phyloP scores from a whole-genome alignment of 1,284 basidiomycete species.

The Moniliella sp. region DNA sequence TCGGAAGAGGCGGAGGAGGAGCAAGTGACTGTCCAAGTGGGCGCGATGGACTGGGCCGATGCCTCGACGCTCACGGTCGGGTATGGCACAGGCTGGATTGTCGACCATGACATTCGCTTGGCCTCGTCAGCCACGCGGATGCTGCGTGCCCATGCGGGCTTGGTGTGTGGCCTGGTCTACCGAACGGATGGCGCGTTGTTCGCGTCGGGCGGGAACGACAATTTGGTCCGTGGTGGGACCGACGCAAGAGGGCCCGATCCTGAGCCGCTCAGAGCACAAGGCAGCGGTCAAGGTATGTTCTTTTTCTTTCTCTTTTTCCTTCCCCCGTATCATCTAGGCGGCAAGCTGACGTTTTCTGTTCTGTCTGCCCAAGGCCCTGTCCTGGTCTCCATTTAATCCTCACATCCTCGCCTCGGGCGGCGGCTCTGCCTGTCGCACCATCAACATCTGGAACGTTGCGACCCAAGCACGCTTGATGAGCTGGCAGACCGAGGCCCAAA shows the following conservation, averaged over 20 bases:
- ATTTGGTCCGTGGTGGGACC: conserved; percentile 82
- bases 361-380: conserved; percentile 58
- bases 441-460: conserved; percentile 56
- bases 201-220: conserved; percentile 86
- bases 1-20: too few relatives aligned
- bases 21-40: conserved; percentile 20
- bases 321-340: too few relatives aligned
- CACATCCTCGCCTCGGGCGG: conserved; percentile 78
- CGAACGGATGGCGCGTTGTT: conserved; percentile 44
- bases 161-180: conserved; percentile 28
- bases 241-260: conserved; percentile 66
- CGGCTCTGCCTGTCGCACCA: conserved; percentile 75
- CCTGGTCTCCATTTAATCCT: conserved; percentile 92
- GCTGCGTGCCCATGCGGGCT: conserved; percentile 21
- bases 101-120: conserved; percentile 29
- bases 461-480: conserved; percentile 22
- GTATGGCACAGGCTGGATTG: conserved; percentile 23
- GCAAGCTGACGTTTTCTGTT: too few relatives aligned
- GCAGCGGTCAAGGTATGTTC: conserved; percentile 19
- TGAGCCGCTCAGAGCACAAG: conserved; percentile 76
- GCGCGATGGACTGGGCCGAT: conserved; percentile 23
- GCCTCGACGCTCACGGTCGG: conserved; percentile 26
- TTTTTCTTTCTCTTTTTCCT: too few relatives aligned
- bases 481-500: conserved; percentile 44
- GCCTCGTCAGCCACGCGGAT: conserved; percentile 18